Evolutionary conservation across 2,329 filamentous ascomycete species (phyloP).

Genomic region (Trichophyton benhamiae): DNA sequence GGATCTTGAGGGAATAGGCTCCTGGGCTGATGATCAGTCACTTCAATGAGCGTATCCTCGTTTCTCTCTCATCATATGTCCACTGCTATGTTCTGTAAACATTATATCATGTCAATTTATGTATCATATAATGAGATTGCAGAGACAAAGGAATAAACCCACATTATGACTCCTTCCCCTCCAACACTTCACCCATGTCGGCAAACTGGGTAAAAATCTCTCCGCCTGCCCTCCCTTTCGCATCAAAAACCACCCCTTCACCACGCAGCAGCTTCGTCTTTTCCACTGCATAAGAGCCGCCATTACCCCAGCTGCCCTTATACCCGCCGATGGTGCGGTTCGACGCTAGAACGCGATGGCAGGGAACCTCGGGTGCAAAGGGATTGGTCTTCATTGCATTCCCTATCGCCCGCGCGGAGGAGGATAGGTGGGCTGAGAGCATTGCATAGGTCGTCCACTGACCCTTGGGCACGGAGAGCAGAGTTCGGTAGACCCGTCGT

Average conservation of each 20-base stretch:
- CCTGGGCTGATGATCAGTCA: neutral
- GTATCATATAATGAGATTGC: neutral
- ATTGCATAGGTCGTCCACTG: conserved; percentile 66
- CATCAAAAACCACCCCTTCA: conserved; percentile 36
- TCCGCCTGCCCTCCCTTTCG: conserved; percentile 28
- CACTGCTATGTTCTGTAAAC: neutral
- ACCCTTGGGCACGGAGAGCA: conserved; percentile 66
- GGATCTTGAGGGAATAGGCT: neutral
- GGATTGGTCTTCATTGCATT: conserved; percentile 67
- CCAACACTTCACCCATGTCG: conserved; percentile 12
- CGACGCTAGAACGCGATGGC: conserved; percentile 66
- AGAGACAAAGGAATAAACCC: neutral
- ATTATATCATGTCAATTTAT: neutral
- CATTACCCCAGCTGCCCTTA: conserved; percentile 38
- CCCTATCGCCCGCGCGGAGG: conserved; percentile 64
- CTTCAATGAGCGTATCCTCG: neutral
- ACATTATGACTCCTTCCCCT: neutral
- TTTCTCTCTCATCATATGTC: neutral
- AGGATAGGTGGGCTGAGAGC: conserved; percentile 54
- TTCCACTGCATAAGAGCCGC: conserved; percentile 31
- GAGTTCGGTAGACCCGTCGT: conserved; percentile 51
- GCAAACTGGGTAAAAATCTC: conserved; percentile 25
- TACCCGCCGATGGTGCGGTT: conserved; percentile 48
- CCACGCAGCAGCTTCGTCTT: conserved; percentile 32
- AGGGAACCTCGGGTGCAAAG: conserved; percentile 70